Conservation (phyloP, 202 grass and related monocot genomes). For the Digitaria exilis region DNA sequence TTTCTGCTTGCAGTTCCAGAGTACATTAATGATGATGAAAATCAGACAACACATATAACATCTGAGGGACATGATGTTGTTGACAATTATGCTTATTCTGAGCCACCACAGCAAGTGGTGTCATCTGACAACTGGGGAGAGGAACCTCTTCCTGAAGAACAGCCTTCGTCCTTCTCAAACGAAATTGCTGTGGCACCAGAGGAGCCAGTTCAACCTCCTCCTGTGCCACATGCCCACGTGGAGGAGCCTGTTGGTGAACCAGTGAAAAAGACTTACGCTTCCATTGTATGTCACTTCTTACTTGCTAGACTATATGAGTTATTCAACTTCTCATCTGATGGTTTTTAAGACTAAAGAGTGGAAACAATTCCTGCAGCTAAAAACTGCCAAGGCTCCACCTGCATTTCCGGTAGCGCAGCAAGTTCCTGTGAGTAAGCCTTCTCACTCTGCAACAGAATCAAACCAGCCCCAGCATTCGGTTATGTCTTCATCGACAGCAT, state of each 20-base stretch:
- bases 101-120: conserved; percentile 57
- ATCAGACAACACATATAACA: conserved; percentile 49
- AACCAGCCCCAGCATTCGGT: conserved; percentile 44
- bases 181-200: conserved; percentile 46
- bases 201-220: conserved; percentile 53
- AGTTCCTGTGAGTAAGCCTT: conserved; percentile 46
- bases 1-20: conserved; percentile 51
- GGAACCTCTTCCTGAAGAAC: conserved; percentile 61
- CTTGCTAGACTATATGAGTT: conserved; percentile 18
- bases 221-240: conserved; percentile 44
- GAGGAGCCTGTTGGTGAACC: conserved; percentile 73
- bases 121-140: conserved; percentile 61
- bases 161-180: conserved; percentile 63
- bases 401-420: conserved; percentile 40
- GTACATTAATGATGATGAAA: conserved; percentile 55
- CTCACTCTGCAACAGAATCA: conserved; percentile 49
- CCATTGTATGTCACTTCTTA: conserved; percentile 65
- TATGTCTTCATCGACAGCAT: conserved; percentile 19
- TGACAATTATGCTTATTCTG: conserved; percentile 60
- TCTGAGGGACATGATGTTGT: conserved; percentile 49
- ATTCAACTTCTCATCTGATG: conserved; percentile 7
- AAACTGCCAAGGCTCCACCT: conserved; percentile 61
- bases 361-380: conserved; percentile 57
- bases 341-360: conserved; percentile 14
- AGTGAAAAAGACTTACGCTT: conserved; percentile 90